Base-by-base conservation (phyloP, 1,139 yeast genomes). In the Saccharomyces hybrid region DNA sequence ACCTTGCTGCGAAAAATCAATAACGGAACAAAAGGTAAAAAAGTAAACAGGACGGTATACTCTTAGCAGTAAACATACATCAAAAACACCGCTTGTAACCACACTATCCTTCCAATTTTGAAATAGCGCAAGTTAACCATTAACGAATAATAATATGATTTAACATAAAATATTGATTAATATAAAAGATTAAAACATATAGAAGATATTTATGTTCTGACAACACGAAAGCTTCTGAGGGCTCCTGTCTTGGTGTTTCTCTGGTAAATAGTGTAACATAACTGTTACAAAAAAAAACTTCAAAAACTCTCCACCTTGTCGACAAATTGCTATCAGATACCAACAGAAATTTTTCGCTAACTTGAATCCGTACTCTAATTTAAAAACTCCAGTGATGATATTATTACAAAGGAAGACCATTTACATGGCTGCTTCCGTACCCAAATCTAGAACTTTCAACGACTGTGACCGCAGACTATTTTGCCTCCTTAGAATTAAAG, bases 61-160 rank as follows among this genome's bases (percentile, higher is more conserved):
- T 29, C 5, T 13, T 11, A 29, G n/a, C 13, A 11, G n/a, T 13
- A 28, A 28, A 29, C n/a, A 11, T 11, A 29, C n/a, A 9, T 9
- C n/a, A 29, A 9, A 29, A n/a, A 13, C 32, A 28, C 13, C 11
- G 11, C 11, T 28, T 28, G 5, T 28, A 11, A 28, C 31, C 31
- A 28, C 11, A 67, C 28, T 26, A 26, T 26, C 28, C 28, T 26
- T 26, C 28, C 28, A 26, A 8, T 26, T 26, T 26, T 26, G 8
- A 26, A 19, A 7, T 7, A 32, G 8, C 16, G 14, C 6, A n/a
- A 14, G 38, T n/a, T 32, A n/a, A 32, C 6, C n/a, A 32, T 2
- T 32, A 32, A 5, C n/a, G n/a, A 7, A 32, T 32, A 32, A 32
- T 32, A 32, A 32, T n/a, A 32, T n/a, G n/a, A 32, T 32, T n/a